Evolutionary conservation across 306 rosid species (phyloP).

Genomic region (Datisca glomerata): DNA sequence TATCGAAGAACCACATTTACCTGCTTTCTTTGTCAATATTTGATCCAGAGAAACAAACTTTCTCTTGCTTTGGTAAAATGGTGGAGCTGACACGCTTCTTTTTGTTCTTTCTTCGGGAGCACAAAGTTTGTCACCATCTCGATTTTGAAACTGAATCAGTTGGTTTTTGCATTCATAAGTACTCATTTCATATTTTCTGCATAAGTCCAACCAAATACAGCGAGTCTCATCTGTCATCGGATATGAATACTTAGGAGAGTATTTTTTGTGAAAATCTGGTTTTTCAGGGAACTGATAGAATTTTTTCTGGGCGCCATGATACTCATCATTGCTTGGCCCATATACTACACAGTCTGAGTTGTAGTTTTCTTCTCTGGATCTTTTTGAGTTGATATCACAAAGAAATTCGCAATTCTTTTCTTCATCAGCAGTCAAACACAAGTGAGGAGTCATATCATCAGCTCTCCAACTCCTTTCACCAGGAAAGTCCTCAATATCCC

Average conservation of each 20-base stretch:
- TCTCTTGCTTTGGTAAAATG: slow-evolving; percentile 49
- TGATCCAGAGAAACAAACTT: slow-evolving; percentile 41
- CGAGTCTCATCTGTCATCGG: slow-evolving; percentile 22
- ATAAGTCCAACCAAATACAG: slow-evolving; percentile 19
- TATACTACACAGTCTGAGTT: slow-evolving; percentile 22
- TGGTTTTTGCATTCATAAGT: slow-evolving; percentile 16
- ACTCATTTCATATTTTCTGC: slow-evolving; percentile 19
- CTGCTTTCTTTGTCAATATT: slow-evolving; percentile 18
- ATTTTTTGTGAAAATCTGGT: slow-evolving; percentile 12
- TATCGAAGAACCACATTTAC: slow-evolving; percentile 18
- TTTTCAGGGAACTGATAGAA: slow-evolving; percentile 17
- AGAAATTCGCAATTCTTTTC: slow-evolving; percentile 24
- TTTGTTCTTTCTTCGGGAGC: slow-evolving; percentile 25
- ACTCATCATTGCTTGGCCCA: slow-evolving; percentile 21
- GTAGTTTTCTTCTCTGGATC: slow-evolving; percentile 19
- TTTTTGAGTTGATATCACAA: slow-evolving; percentile 19
- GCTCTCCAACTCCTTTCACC: slow-evolving; percentile 22
- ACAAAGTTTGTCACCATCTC: slow-evolving; percentile 17
- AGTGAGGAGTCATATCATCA: slow-evolving; percentile 17
- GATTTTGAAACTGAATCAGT: slow-evolving; percentile 15
- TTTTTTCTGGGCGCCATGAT: slow-evolving; percentile 18
- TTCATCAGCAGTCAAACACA: slow-evolving; percentile 14
- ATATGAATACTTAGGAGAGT: slow-evolving; percentile 21
- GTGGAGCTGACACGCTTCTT: slow-evolving; percentile 83
- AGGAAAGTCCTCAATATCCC: slow-evolving; percentile 25